Evolutionary conservation across 345 rosid genomes (phyloP), one percentile per base, ranked within the genome.

Genomic region (Boechera stricta): DNA sequence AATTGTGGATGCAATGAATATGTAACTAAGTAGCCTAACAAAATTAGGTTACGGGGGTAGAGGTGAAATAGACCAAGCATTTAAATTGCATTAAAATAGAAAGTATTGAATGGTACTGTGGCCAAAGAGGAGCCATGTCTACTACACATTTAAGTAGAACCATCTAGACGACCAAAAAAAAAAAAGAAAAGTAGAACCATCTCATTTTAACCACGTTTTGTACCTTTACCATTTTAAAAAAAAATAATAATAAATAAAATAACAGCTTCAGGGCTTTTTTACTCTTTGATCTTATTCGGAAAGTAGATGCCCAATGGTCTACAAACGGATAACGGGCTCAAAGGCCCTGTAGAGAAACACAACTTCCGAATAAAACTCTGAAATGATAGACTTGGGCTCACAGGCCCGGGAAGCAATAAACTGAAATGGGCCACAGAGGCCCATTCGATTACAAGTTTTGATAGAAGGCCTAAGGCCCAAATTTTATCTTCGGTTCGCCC

Each of bases 21-120:
- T 29, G 49, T 48, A 67, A 48, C n/a, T 75, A 21, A 67, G 59
- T 75, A 67, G 62, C 73, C 38, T 67, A 44, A 33, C 6, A 5
- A 24, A 70, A 63, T 63, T 77, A 77, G 80, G 80, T 77, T 63
- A 63, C 12, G 6, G 8, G 65, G 75, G 71, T 70, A 70, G 65
- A 77, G 65, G 11, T 77, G 64, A 32, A 68, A 60, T 63, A 77
- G 7, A 56, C 58, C 28, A 62, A 48, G 21, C 66, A 64, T 44
- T 56, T 71, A 64, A 54, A 70, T 64, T 26, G 44, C 75, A 70
- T 55, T 55, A 38, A 62, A 55, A 71, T 56, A 64, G 54, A 65
- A 77, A 77, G 16, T 54, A 70, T 63, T 44, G 10, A 63, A 54
- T 62, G 69, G 57, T 70, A 54, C 33, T 45, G 13, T 63, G 71